Base-by-base conservation (phyloP, 805 yeast species). In the Wickerhamiella kurtzmanii region DNA sequence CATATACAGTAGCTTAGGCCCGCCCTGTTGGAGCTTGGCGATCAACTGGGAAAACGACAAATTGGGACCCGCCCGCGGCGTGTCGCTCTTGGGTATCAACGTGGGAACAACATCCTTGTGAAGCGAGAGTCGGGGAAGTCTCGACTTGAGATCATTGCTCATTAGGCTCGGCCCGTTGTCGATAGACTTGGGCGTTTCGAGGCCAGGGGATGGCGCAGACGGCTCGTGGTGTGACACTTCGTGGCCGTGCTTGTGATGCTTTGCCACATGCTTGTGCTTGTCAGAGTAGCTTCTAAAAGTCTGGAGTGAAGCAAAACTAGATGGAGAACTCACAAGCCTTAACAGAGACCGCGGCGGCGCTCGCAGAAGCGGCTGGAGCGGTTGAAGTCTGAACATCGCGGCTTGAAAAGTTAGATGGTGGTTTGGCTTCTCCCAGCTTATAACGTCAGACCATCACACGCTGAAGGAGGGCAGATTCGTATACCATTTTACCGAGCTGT, bases 1-100 rank as follows among this genome's bases (percentile, higher is more conserved):
- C 67, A 83, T 89, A 63, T 84, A 85, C 40, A 84, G 71, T 46
- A 84, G 66, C 57, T 83, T 94, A 1, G 89, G 89, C 43, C 73
- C 71, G 11, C 63, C 64, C 37, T 66, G 64, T 49, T 72, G 67
- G 50, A 84, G 64, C 9, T 74, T 70, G 48, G 72, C 72, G 55
- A 80, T 66, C 64, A 85, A 77, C 59, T 80, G 80, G 4, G 75
- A 65, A 53, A 85, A 73, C 3, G 77, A 68, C 57, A 74, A 63
- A 22, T 62, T 56, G 35, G 72, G 70, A 1, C 81, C 76, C 2
- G 83, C 82, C 35, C 77, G 73, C 8, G 95, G 95, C 9, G 82
- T 84, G 13, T 82, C 83, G 0, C 87, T 83, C 47, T 80, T 70
- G 9, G 92, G 92, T 35, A 82, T 65, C 35, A 82, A 67, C 0